Conservation (phyloP, 768 basidiomycete genomes). For the Pulveroboletus sp. region DNA sequence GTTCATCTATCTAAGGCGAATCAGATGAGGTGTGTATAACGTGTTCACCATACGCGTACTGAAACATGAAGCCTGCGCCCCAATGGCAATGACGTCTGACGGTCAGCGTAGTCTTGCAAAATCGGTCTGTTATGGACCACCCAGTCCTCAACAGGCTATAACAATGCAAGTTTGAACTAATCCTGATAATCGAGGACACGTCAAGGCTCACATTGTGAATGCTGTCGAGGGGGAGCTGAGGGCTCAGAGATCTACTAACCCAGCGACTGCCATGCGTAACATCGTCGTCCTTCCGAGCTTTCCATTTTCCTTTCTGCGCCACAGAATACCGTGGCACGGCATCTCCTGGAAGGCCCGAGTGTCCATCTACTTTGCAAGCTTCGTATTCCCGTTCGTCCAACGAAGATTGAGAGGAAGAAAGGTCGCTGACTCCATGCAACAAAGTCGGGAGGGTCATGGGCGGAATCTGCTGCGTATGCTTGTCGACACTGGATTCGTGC, state of each 20-base stretch:
- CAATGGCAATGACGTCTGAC: slow-evolving; percentile 24
- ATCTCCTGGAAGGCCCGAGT: not conserved
- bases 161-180: not conserved
- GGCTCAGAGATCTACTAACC: not conserved
- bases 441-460: slow-evolving; percentile 11
- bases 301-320: slow-evolving; percentile 17
- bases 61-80: slow-evolving; percentile 23
- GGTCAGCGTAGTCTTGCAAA: slow-evolving; percentile 25
- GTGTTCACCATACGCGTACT: slow-evolving; percentile 5
- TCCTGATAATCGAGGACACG: not conserved
- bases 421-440: slow-evolving; percentile 5
- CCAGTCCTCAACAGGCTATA: slow-evolving; percentile 21
- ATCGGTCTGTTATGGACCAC: slow-evolving; percentile 19
- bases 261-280: not conserved
- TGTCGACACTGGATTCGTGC: not conserved
- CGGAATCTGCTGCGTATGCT: slow-evolving; percentile 9
- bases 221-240: not conserved
- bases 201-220: slow-evolving; percentile 4
- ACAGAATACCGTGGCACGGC: slow-evolving; percentile 1
- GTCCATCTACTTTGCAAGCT: not conserved
- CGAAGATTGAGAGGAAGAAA: not conserved
- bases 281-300: not conserved
- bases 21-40: not conserved
- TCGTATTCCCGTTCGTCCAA: not conserved
- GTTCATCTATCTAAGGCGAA: slow-evolving; percentile 20